Evolutionary conservation across 164 flowering plant species (phyloP).

Genomic region (Vitis labrusca): DNA sequence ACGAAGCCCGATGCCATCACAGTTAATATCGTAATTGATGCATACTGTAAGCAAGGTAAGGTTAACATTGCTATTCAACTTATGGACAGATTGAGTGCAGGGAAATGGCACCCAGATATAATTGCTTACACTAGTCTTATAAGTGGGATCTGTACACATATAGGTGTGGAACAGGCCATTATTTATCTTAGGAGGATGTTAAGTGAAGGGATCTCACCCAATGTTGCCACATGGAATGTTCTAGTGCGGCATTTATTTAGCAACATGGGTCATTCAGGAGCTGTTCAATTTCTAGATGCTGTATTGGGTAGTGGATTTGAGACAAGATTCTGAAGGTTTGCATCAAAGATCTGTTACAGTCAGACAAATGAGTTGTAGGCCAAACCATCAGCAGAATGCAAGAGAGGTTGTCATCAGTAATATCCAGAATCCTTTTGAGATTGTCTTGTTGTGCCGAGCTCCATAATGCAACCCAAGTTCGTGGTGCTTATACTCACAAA

Average conservation of each 20-base stretch:
- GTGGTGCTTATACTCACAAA: no score
- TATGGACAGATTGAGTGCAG: conserved; percentile 31
- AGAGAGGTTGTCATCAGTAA: no score
- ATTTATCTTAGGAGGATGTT: conserved; percentile 58
- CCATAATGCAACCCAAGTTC: no score
- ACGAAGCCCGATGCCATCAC: conserved; percentile 60
- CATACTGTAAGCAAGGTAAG: conserved; percentile 59
- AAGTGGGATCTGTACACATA: conserved; percentile 54
- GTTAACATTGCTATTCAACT: conserved; percentile 43
- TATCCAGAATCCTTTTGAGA: no score
- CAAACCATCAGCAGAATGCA: no score
- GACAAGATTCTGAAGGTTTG: no score
- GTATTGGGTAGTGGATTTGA: conserved; percentile 20
- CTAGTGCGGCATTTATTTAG: conserved; percentile 48
- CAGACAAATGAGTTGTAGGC: no score
- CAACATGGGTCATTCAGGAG: conserved; percentile 23
- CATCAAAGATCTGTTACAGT: no score
- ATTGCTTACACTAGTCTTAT: conserved; percentile 61
- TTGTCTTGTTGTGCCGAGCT: no score
- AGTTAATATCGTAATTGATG: conserved; percentile 55
- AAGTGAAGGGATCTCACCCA: conserved; percentile 54
- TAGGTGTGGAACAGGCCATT: conserved; percentile 51
- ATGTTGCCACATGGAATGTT: conserved; percentile 62
- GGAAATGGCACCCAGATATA: conserved; percentile 46
- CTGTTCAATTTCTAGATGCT: conserved; percentile 27